Conservation (phyloP, 805 yeast species). For the Kurtzmaniella cleridarum region DNA sequence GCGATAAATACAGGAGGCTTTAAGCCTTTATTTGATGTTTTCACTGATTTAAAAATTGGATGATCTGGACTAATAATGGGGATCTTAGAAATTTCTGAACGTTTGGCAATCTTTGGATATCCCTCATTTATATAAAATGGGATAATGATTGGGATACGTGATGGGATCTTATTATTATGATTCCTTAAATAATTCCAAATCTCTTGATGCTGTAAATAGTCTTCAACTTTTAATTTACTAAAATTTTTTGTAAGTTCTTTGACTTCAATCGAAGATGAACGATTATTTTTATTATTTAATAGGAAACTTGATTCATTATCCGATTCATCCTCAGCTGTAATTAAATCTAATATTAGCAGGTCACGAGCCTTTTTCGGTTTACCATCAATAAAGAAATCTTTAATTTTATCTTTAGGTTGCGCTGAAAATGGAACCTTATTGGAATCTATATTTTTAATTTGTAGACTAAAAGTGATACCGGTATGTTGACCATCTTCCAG, state of each 20-base stretch:
- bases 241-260: slow-evolving; percentile 1
- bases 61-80: slow-evolving; percentile 27
- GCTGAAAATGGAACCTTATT: slow-evolving; percentile 29
- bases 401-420: slow-evolving; percentile 23
- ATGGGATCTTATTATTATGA: slow-evolving; percentile 4
- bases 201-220: background rate
- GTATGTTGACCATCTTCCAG: slow-evolving; percentile 12
- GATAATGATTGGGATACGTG: slow-evolving; percentile 23
- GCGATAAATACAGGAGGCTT: too few species aligned
- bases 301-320: slow-evolving; percentile 5
- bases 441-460: slow-evolving; percentile 16
- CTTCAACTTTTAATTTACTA: background rate
- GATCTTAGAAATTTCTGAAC: slow-evolving; percentile 13
- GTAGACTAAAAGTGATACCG: slow-evolving; percentile 27
- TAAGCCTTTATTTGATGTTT: background rate
- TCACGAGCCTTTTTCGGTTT: background rate
- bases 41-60: slow-evolving; percentile 24
- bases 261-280: slow-evolving; percentile 1
- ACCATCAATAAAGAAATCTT: slow-evolving; percentile 13
- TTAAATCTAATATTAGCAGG: background rate
- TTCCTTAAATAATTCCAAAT: slow-evolving; percentile 4
- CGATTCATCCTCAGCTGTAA: background rate
- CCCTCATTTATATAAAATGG: slow-evolving; percentile 14
- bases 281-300: background rate
- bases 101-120: slow-evolving; percentile 10